These are phyloP conservation scores for Vigna hirtella DNA, from an alignment of 306 rosid genomes.

Conservation along the genomic window DNA sequence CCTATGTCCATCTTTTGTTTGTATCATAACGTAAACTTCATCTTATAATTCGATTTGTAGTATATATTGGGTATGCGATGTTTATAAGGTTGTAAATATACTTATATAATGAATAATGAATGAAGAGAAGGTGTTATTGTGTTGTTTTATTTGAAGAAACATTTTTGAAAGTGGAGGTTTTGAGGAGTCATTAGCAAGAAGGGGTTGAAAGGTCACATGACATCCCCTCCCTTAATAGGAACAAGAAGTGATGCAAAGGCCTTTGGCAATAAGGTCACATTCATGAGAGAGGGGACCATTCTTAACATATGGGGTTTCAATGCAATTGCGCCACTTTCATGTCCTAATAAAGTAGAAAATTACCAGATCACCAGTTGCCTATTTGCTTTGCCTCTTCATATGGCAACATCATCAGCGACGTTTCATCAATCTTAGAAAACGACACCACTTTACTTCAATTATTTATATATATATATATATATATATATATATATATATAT, in stretches of 20 bases:
- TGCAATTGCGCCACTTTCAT: slow-evolving; percentile 64
- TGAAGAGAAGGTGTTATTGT: neutral
- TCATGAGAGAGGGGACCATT: slow-evolving; percentile 67
- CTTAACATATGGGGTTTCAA: slow-evolving; percentile 47
- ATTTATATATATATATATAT: neutral
- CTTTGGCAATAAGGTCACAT: slow-evolving; percentile 70
- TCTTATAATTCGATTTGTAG: too few relatives aligned
- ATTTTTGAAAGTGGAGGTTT: slow-evolving; percentile 42
- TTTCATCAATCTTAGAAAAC: slow-evolving; percentile 55
- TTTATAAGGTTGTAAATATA: too few relatives aligned
- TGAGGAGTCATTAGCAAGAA: slow-evolving; percentile 36
- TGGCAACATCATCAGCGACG: slow-evolving; percentile 72
- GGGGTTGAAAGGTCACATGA: slow-evolving; percentile 38
- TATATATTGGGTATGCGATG: too few relatives aligned
- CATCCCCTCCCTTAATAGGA: slow-evolving; percentile 37
- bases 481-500: neutral
- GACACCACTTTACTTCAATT: slow-evolving; percentile 43
- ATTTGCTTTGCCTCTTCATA: slow-evolving; percentile 58
- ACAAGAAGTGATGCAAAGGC: slow-evolving; percentile 47
- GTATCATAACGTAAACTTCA: too few relatives aligned
- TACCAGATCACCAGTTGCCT: slow-evolving; percentile 49
- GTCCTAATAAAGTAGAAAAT: slow-evolving; percentile 54
- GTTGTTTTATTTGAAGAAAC: neutral
- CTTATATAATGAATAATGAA: too few relatives aligned
- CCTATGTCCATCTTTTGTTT: too few relatives aligned